Evolutionary conservation across 768 basidiomycete genomes (phyloP), one percentile per base, ranked within the genome.

Genomic region (Mycena amicta): DNA sequence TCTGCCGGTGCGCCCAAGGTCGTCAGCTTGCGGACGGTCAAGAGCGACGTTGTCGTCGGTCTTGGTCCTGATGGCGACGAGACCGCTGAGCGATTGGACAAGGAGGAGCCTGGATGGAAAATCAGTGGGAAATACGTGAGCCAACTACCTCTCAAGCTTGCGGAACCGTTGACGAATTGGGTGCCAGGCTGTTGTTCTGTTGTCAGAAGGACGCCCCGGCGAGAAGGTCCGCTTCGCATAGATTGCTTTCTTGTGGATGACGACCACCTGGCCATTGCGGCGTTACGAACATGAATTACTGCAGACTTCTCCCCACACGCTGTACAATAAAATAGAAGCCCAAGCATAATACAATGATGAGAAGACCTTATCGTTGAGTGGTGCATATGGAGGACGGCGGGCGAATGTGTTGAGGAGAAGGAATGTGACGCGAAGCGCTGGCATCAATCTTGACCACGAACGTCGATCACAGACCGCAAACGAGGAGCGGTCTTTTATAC

Each of bases 81-180:
- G 45, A 74, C 85, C 33, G 92, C 92, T 2, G 89, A 92, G 71
- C 81, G 79, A 56, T 78, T 97, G n/a, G 92, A 96, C 71, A 79
- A 89, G 66, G 80, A 83, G 26, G 93, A 97, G 68, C 86, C 90
- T 18, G 95, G 95, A 50, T 98, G 95, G 95, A 95, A 94, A 78
- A 96, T 97, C 68, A 92, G 91, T 50, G 94, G 94, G 47, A 95
- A 95, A 92, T 95, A 94, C 68, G 93, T 94, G 71, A 76, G 92
- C 81, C 18, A 61, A 5, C 6, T 55, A 1, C 2, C 12, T 49
- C 20, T n/a, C 43, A 45, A 45, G 22, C 22, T 45, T 45, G 15
- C 22, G 6, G 47, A 49, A 25, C 15, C 13, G 25, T 37, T 13
- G 26, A 25, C 27, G 29, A 53, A 37, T 37, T 58, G 41, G 41